phyloP scores from a whole-genome alignment of 306 rosid genomes.

The Phaseolus lunatus region DNA sequence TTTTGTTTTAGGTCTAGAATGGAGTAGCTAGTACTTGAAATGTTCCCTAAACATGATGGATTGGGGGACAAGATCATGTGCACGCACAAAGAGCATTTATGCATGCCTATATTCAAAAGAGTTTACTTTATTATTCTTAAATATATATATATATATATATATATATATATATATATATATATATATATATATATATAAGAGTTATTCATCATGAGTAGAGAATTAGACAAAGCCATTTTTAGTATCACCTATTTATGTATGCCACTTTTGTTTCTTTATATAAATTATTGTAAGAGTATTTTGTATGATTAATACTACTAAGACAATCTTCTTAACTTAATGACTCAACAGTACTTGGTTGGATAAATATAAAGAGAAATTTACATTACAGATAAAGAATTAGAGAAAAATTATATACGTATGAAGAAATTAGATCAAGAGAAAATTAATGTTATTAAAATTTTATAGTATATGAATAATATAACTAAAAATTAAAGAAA shows the following conservation, averaged over 20 bases:
- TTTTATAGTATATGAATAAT: background rate
- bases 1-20: conserved; percentile 41
- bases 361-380: too few relatives aligned
- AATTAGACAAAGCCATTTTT: too few relatives aligned
- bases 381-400: too few relatives aligned
- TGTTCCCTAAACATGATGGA: conserved; percentile 48
- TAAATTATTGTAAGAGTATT: too few relatives aligned
- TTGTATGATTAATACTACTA: too few relatives aligned
- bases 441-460: too few relatives aligned
- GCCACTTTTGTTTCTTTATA: too few relatives aligned
- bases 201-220: too few relatives aligned
- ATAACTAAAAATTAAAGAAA: background rate
- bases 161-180: background rate
- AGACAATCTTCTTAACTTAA: too few relatives aligned
- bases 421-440: background rate
- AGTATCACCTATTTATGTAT: too few relatives aligned
- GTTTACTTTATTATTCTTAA: conserved; percentile 13
- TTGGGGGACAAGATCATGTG: conserved; percentile 79
- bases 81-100: conserved; percentile 64
- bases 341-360: too few relatives aligned
- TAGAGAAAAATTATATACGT: too few relatives aligned
- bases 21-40: conserved; percentile 47
- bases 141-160: background rate
- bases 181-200: background rate
- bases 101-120: conserved; percentile 48